Conservation (phyloP, 768 basidiomycete genomes). For the Botryobasidium botryosum region DNA sequence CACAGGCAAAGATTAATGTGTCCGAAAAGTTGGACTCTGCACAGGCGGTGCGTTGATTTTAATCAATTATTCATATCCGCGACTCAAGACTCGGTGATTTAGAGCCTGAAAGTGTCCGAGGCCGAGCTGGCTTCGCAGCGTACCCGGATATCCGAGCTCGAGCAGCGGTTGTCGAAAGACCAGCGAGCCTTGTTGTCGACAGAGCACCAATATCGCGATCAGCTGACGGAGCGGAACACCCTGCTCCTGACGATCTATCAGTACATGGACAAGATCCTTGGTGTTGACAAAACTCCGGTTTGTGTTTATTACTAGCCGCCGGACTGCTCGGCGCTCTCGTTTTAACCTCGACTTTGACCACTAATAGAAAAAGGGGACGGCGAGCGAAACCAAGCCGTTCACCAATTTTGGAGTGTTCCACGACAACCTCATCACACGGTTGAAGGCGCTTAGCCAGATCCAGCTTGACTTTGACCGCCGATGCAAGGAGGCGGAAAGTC, state of each 20-base stretch:
- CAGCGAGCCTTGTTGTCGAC: constrained; percentile 51
- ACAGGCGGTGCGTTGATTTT: constrained; percentile 26
- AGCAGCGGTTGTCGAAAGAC: constrained; percentile 65
- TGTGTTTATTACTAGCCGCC: background rate
- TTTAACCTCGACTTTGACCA: too few relatives aligned
- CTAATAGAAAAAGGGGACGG: constrained; percentile 23
- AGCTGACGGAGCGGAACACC: constrained; percentile 85
- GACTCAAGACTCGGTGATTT: background rate
- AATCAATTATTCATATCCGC: background rate
- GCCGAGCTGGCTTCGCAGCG: constrained; percentile 43
- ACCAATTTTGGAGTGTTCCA: constrained; percentile 91
- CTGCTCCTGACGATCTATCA: constrained; percentile 84
- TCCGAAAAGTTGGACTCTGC: constrained; percentile 76
- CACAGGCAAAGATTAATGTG: constrained; percentile 70
- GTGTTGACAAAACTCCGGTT: constrained; percentile 76
- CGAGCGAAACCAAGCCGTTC: constrained; percentile 70
- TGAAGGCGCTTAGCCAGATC: constrained; percentile 72
- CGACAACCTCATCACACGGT: constrained; percentile 76
- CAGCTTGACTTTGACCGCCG: constrained; percentile 76
- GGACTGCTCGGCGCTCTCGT: too few relatives aligned
- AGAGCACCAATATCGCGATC: constrained; percentile 76
- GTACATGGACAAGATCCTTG: constrained; percentile 86
- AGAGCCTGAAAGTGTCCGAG: constrained; percentile 48
- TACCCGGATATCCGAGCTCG: constrained; percentile 52
- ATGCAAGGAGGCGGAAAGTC: constrained; percentile 57